These are phyloP conservation scores for Epichloe gansuensis DNA, from an alignment of 2,329 filamentous ascomycete genomes.

Conservation along the genomic window DNA sequence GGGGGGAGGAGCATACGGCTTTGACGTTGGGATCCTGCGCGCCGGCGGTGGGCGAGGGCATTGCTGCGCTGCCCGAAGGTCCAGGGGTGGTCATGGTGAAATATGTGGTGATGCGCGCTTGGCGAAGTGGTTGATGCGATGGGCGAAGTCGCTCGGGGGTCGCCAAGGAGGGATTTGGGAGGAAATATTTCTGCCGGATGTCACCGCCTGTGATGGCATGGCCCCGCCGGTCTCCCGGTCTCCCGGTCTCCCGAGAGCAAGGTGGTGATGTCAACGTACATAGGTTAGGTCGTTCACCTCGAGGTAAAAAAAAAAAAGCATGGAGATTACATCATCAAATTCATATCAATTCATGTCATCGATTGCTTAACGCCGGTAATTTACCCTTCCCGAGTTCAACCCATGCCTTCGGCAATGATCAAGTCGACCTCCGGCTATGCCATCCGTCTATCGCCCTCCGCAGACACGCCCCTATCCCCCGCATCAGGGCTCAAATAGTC, in stretches of 20 bases:
- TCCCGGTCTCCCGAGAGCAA: too few species aligned
- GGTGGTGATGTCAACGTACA: too few species aligned
- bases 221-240: not conserved
- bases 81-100: slow-evolving; percentile 26
- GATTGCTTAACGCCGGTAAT: too few species aligned
- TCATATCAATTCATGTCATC: too few species aligned
- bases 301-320: too few species aligned
- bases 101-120: not conserved
- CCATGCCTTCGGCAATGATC: too few species aligned
- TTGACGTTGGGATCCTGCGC: slow-evolving; percentile 41
- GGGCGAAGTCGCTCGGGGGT: too few species aligned
- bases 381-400: too few species aligned
- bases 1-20: slow-evolving; percentile 20
- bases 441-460: slow-evolving; percentile 40
- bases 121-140: not conserved
- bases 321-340: too few species aligned
- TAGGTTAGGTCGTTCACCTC: too few species aligned
- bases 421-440: slow-evolving; percentile 5
- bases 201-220: slow-evolving; percentile 21
- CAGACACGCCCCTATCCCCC: slow-evolving; percentile 38
- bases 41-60: slow-evolving; percentile 17
- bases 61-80: slow-evolving; percentile 15
- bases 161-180: not conserved
- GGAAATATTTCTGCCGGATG: slow-evolving; percentile 27
- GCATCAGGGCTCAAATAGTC: slow-evolving; percentile 75